Conservation (phyloP, 768 basidiomycete species). For the Piloderma croceum region DNA sequence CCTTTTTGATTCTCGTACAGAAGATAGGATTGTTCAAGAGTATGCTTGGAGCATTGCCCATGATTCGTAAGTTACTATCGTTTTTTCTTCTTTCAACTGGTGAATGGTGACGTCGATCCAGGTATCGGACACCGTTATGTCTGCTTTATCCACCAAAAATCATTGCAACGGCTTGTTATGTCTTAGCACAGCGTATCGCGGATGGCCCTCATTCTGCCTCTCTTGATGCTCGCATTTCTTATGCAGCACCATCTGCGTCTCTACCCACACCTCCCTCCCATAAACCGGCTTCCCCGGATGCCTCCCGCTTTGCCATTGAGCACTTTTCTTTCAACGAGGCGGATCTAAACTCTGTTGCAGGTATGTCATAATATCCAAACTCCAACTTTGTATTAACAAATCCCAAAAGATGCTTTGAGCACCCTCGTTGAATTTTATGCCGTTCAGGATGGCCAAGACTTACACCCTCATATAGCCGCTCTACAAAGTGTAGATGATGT, state of each 20-base stretch:
- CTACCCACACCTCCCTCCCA: slow-evolving; percentile 79
- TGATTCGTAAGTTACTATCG: slow-evolving; percentile 79
- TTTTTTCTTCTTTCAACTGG: too few relatives aligned
- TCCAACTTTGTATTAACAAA: slow-evolving; percentile 5
- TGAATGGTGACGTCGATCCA: too few relatives aligned
- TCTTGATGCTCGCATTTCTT: slow-evolving; percentile 68
- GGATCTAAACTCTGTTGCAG: slow-evolving; percentile 56
- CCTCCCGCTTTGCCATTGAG: slow-evolving; percentile 61
- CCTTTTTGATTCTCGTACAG: slow-evolving; percentile 54
- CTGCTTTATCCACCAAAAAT: slow-evolving; percentile 63
- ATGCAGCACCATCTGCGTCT: slow-evolving; percentile 65
- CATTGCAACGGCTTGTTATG: slow-evolving; percentile 71
- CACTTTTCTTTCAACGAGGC: slow-evolving; percentile 57
- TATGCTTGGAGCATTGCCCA: slow-evolving; percentile 83
- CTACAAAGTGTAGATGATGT: slow-evolving; percentile 51
- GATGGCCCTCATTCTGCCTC: slow-evolving; percentile 74
- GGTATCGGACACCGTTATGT: slow-evolving; percentile 77
- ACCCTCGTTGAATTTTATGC: slow-evolving; percentile 72
- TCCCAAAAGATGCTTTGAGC: slow-evolving; percentile 51
- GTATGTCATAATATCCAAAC: slow-evolving; percentile 33
- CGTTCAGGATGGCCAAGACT: slow-evolving; percentile 47
- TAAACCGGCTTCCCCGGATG: slow-evolving; percentile 67
- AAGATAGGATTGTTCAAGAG: slow-evolving; percentile 51
- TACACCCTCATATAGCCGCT: slow-evolving; percentile 44
- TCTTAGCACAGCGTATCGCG: slow-evolving; percentile 65